Evolutionary conservation across 805 yeast genomes (phyloP), one percentile per base, ranked within the genome.

Genomic region (Kazachstania taianensis): DNA sequence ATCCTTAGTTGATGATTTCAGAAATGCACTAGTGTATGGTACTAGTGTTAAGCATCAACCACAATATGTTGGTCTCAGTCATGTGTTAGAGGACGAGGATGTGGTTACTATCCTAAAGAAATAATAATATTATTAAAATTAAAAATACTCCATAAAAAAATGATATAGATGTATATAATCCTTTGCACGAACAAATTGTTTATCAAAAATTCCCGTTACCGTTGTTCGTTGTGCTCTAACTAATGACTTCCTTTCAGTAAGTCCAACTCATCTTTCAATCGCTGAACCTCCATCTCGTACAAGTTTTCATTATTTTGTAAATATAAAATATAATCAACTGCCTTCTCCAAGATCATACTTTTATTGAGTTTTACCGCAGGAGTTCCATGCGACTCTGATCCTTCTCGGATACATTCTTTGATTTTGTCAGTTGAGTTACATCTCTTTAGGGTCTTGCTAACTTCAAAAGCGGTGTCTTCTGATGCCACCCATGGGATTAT

Each of bases 11-110:
- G 94, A 81, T 29, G 95, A 92, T 53, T 92, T 92, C 63, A 81
- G 85, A 62, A 80, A 75, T 49, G 98, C 98, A 1, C 72, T 85
- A 42, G 98, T 92, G 1, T 92, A 69, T 55, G 99, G 99, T 25
- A 73, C 81, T 20, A 81, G 94, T 57, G 97, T 89, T 36, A 92
- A 92, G 66, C 98, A 92, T 60, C 96, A 89, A 62, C 97, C 97
- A 12, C 98, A 92, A 65, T 76, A 79, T 47, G 97, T 89, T 32
- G 98, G 98, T 20, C 68, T 92, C 47, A 61, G 71, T 32, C 98
- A 92, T 64, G 67, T 60, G 9, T 67, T 92, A 49, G 81, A 79
- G 62, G 99, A 92, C 62, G 99, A 92, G 63, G 99, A 92, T 62
- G 98, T 92, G 22, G 94, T 92, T 35, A 89, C 98, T 14, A 84